Percentiles rank a stretch among this genome's conserved stretches.
Evolutionary conservation across 306 rosid species (phyloP).

Genomic region (Sesbania bispinosa): DNA sequence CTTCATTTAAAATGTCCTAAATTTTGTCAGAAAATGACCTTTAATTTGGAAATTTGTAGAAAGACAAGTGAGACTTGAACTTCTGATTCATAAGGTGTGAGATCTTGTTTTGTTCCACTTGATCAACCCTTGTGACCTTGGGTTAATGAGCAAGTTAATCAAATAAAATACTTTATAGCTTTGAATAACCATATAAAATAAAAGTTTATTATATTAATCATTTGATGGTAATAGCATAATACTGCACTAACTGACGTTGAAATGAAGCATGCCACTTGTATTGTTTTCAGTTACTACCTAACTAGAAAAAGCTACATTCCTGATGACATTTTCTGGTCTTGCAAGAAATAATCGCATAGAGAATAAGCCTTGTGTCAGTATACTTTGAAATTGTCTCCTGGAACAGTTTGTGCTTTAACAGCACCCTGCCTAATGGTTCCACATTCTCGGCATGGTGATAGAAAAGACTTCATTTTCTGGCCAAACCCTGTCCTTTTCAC

Average conservation of each 20-base stretch:
- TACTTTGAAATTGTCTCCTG: conserved; percentile 33
- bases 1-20: background rate
- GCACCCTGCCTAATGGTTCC: conserved; percentile 30
- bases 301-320: conserved; percentile 20
- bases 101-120: too few relatives aligned
- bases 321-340: conserved; percentile 23
- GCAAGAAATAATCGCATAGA: conserved; percentile 7
- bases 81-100: too few relatives aligned
- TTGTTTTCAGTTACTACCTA: background rate
- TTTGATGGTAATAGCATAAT: conserved; percentile 19
- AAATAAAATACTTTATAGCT: background rate
- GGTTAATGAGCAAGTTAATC: background rate
- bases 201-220: conserved; percentile 11
- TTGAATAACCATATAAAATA: conserved; percentile 14
- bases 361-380: conserved; percentile 29
- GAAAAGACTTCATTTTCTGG: conserved; percentile 39
- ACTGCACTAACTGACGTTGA: conserved; percentile 22
- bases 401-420: conserved; percentile 25
- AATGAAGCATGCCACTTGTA: conserved; percentile 1
- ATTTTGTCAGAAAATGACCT: background rate
- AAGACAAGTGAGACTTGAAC: too few relatives aligned
- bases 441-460: conserved; percentile 56
- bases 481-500: conserved; percentile 29
- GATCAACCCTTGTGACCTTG: too few relatives aligned
- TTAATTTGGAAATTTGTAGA: background rate